phyloP scores from a whole-genome alignment of 2,329 filamentous ascomycete genomes.

The Epichloe brachyelytri region DNA sequence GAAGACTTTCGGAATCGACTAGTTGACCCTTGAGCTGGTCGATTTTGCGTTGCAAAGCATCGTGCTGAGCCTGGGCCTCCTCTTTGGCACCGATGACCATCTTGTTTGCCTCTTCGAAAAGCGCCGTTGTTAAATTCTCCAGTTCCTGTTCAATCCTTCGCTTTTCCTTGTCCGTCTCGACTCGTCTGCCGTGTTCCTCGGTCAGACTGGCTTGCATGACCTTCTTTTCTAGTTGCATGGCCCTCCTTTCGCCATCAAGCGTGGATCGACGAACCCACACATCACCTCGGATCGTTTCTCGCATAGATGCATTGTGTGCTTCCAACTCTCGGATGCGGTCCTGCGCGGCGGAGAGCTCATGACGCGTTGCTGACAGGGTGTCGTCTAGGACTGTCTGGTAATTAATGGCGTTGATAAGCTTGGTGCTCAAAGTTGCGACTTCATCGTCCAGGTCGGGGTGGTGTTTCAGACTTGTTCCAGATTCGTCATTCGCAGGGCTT shows the following conservation, averaged over 20 bases:
- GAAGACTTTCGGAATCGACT: conserved; percentile 70
- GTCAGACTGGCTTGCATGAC: conserved; percentile 43
- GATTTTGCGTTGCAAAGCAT: conserved; percentile 69
- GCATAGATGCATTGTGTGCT: conserved; percentile 48
- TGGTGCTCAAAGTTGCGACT: conserved; percentile 82
- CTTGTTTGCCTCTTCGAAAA: conserved; percentile 98
- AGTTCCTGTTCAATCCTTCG: conserved; percentile 85
- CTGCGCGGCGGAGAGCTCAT: conserved; percentile 65
- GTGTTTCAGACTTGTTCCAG: conserved; percentile 22
- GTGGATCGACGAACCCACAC: conserved; percentile 63
- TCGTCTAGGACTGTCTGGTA: conserved; percentile 89
- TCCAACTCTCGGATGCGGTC: conserved; percentile 59
- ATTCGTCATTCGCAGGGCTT: conserved; percentile 29
- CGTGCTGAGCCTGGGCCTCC: conserved; percentile 74
- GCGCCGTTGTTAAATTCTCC: conserved; percentile 74
- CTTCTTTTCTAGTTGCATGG: conserved; percentile 46
- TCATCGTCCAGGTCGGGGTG: conserved; percentile 53
- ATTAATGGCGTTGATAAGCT: conserved; percentile 95
- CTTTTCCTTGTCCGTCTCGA: conserved; percentile 62
- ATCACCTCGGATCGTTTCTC: conserved; percentile 60
- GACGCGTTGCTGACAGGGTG: conserved; percentile 64
- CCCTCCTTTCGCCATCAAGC: conserved; percentile 58
- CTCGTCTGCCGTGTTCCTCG: conserved; percentile 53
- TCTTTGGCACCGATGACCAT: conserved; percentile 88
- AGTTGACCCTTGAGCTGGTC: conserved; percentile 79